Evolutionary conservation across 2,329 filamentous ascomycete genomes (phyloP), one percentile per base, ranked within the genome.

Genomic region (Gaeumannomyces tritici): DNA sequence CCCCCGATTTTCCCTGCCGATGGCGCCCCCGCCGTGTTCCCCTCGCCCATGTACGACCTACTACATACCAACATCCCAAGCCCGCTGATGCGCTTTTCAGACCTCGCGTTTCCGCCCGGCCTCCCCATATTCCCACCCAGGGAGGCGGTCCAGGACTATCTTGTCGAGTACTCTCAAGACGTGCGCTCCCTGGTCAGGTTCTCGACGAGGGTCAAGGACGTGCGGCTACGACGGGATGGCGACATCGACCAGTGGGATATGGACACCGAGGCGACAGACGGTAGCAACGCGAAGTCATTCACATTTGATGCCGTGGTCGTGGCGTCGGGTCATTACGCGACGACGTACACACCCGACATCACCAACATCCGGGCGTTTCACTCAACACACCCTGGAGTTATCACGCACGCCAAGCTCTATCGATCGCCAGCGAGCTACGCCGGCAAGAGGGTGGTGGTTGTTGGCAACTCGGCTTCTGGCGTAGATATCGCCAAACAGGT

Each of bases 11-110:
- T 80, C 77, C 70, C 73, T 24, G 65, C 67, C 21, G 66, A 69
- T 8, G 67, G 65, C 63, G 59, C 65, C 11, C 70, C 82, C 1
- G 83, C 88, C 7, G 73, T 86, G 2, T 96, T 93, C 69, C 80
- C 90, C n/a, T 91, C 89, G 24, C 89, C 93, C 3, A 84, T 96
- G 75, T 97, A 97, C 73, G 85, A 91, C 59, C 77, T 82, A 28
- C 78, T 97, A 21, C 88, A 96, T 70, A 92, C 93, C 27, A 98
- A 98, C 72, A 92, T 97, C 59, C 90, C 92, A 0, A 85, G 89
- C 64, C 79, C 80, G 0, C 72, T 97, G 61, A 98, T 98, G 93
- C 78, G 81, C 4, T 97, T 87, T 72, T 88, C 87, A 5, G 89
- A 93, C 67, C 77, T 84, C 8, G 72, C 81, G 0, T 95, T 95